A percentile compares a stretch with the other conserved stretches of the same genome.
These are phyloP conservation scores for Antitrichia curtipendula DNA, from an alignment of 225 moss, liverwort and hornwort species.

Conservation along the genomic window DNA sequence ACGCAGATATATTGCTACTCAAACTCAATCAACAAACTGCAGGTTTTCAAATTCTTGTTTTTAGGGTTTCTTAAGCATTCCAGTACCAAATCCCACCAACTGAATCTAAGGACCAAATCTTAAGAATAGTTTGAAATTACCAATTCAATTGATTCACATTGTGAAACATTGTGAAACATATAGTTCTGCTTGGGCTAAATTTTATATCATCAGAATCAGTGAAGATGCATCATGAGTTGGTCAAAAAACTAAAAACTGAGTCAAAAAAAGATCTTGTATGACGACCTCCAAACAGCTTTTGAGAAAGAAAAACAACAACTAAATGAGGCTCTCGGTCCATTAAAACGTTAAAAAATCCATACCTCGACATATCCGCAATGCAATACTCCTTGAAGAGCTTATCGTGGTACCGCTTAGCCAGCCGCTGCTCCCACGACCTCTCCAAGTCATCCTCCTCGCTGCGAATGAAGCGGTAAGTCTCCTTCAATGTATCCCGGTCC, in stretches of 20 bases:
- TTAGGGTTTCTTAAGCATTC: not conserved
- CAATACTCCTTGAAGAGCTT: constrained; percentile 98
- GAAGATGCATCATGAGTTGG: not conserved
- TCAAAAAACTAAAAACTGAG: not conserved
- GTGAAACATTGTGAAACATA: not conserved
- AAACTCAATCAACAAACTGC: not conserved
- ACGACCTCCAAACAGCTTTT: not conserved
- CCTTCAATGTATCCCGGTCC: constrained; percentile 74
- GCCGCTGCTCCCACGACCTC: constrained; percentile 90
- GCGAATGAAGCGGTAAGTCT: constrained; percentile 93
- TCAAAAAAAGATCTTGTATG: not conserved
- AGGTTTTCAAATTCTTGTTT: not conserved
- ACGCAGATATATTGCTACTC: not conserved
- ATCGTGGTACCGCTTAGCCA: constrained; percentile 94
- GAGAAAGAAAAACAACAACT: not conserved
- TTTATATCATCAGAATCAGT: not conserved
- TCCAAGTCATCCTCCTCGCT: constrained; percentile 81
- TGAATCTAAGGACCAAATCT: not conserved
- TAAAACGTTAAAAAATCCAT: not conserved
- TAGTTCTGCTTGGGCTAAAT: not conserved
- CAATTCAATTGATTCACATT: not conserved
- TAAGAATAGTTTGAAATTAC: no score
- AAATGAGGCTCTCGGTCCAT: not conserved
- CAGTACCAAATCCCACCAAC: not conserved
- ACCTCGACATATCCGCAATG: constrained; percentile 53